These are phyloP conservation scores for Thermomucor indicae-seudaticae DNA, from an alignment of 371 early-diverging fungal species.

Conservation along the genomic window DNA sequence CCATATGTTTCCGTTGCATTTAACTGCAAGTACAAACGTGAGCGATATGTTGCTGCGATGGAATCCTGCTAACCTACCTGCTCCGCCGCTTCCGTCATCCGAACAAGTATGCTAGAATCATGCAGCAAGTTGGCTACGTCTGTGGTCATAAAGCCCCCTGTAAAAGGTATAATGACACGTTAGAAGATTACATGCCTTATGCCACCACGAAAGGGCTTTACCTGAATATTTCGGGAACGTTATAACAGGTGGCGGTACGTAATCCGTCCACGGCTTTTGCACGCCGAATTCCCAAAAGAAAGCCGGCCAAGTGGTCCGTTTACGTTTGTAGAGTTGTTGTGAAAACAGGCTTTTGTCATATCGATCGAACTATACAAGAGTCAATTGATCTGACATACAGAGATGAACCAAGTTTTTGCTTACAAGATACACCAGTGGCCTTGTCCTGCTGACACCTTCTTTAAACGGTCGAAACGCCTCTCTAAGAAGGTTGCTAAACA, in stretches of 20 bases:
- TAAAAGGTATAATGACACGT: too few species aligned
- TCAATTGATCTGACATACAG: too few species aligned
- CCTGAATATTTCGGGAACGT: not conserved
- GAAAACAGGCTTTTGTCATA: not conserved
- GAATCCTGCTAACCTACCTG: not conserved
- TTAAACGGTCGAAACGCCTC: too few species aligned
- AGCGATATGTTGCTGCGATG: not conserved
- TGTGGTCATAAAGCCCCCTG: not conserved
- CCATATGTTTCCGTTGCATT: not conserved
- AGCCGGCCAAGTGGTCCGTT: not conserved
- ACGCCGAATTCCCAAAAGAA: not conserved
- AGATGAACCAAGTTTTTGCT: not conserved
- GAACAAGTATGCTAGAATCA: not conserved
- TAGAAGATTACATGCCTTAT: too few species aligned
- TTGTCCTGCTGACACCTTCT: too few species aligned
- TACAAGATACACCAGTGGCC: too few species aligned
- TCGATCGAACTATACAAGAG: not conserved
- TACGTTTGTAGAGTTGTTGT: not conserved
- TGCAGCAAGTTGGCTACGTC: not conserved
- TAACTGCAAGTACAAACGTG: not conserved
- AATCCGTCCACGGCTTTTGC: not conserved
- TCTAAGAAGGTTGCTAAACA: too few species aligned
- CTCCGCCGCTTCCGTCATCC: not conserved
- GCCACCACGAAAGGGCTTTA: not conserved
- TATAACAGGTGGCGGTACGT: not conserved